Conservation (phyloP, 208 protist genomes). For the Trypanosoma scelopori region DNA sequence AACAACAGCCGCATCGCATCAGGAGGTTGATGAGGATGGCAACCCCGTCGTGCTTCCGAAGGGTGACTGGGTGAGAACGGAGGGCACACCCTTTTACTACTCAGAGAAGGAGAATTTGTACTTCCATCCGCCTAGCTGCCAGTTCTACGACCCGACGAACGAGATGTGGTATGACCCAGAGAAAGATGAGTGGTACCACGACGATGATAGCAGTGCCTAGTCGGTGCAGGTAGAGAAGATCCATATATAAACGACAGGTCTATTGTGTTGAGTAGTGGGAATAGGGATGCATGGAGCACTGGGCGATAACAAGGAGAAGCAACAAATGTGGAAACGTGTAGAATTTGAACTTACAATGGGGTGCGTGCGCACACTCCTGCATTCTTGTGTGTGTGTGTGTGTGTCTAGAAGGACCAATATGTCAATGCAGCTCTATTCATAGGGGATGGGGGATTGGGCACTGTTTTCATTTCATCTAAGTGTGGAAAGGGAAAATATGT, state of each 20-base stretch:
- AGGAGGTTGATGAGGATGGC: constrained; percentile 55
- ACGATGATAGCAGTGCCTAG: constrained; percentile 29
- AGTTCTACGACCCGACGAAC: constrained; percentile 90
- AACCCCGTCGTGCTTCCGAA: constrained; percentile 69
- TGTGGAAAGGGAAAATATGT: too few relatives aligned
- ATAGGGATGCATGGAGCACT: too few relatives aligned
- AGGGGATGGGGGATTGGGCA: too few relatives aligned
- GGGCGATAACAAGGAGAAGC: too few relatives aligned
- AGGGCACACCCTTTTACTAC: constrained; percentile 89
- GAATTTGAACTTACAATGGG: too few relatives aligned
- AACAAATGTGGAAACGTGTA: too few relatives aligned
- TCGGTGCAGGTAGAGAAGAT: constrained; percentile 24
- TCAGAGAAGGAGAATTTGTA: constrained; percentile 83
- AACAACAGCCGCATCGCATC: background rate
- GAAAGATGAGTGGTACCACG: constrained; percentile 88
- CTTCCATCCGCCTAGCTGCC: constrained; percentile 87
- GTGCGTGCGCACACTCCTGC: too few relatives aligned
- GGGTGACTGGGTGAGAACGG: constrained; percentile 76
- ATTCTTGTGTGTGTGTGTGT: too few relatives aligned
- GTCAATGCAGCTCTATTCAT: too few relatives aligned
- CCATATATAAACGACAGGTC: background rate
- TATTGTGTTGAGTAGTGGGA: too few relatives aligned
- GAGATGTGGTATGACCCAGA: constrained; percentile 91
- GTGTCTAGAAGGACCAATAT: too few relatives aligned
- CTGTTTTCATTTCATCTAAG: too few relatives aligned